Evolutionary conservation across 73 alveolate species (phyloP).

Genomic region (Blepharisma stoltei): DNA sequence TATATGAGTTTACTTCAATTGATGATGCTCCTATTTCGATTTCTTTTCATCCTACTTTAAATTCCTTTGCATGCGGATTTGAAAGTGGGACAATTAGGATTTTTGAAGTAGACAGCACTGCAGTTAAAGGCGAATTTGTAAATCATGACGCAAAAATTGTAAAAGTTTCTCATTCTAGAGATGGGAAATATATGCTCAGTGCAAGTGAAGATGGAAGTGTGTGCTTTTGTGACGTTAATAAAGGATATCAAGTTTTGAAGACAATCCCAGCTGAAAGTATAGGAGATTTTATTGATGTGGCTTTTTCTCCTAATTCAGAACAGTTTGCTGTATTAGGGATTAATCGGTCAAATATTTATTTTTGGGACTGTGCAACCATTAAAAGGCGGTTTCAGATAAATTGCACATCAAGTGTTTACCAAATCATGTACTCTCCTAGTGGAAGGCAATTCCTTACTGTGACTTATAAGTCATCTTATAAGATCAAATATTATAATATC

Average conservation of each 20-base stretch:
- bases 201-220: conserved; percentile 59
- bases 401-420: too few relatives aligned
- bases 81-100: conserved; percentile 59
- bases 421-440: background rate
- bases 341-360: conserved; percentile 26
- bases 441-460: conserved; percentile 44
- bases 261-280: conserved; percentile 50
- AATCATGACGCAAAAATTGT: too few relatives aligned
- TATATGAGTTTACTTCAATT: conserved; percentile 59
- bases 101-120: background rate
- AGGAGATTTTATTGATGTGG: conserved; percentile 47
- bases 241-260: conserved; percentile 56
- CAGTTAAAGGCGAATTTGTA: too few relatives aligned
- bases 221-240: conserved; percentile 47
- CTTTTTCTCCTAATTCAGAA: background rate
- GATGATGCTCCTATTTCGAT: conserved; percentile 56
- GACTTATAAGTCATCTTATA: conserved; percentile 37
- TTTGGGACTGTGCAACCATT: too few relatives aligned
- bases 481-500: conserved; percentile 43
- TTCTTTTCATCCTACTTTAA: conserved; percentile 51
- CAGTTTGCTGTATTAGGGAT: background rate
- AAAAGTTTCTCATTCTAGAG: background rate
- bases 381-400: too few relatives aligned
- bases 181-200: conserved; percentile 41
- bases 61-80: conserved; percentile 61